A percentile compares a stretch with the other conserved stretches of the same genome.
These are phyloP conservation scores for Sherardia arvensis DNA, from an alignment of 257 asterid species.

Conservation along the genomic window DNA sequence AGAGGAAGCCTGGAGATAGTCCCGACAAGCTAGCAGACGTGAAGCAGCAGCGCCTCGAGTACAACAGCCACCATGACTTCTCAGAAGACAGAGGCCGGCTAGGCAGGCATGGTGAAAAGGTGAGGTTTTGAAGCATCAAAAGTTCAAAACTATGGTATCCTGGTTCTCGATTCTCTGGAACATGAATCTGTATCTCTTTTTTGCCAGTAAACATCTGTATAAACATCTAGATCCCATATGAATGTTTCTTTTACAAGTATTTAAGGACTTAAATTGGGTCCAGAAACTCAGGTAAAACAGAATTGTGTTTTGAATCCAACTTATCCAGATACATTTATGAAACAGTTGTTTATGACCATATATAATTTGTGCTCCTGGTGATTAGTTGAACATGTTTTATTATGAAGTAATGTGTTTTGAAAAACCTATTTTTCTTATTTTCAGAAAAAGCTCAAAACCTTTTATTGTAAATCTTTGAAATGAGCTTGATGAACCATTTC, in stretches of 20 bases:
- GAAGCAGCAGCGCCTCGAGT: slow-evolving; percentile 31
- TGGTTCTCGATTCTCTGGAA: background rate
- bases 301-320: background rate
- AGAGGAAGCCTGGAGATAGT: slow-evolving; percentile 53
- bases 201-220: background rate
- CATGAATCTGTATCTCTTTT: background rate
- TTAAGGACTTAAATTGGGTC: slow-evolving; percentile 10
- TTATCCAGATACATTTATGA: background rate
- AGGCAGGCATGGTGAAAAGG: slow-evolving; percentile 44
- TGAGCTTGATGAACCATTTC: too few relatives aligned
- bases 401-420: too few relatives aligned
- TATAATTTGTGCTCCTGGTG: background rate
- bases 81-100: slow-evolving; percentile 46
- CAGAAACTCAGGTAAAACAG: background rate
- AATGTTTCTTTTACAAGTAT: slow-evolving; percentile 2
- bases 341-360: background rate
- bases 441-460: too few relatives aligned
- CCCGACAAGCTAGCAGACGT: slow-evolving; percentile 45
- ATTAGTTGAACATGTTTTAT: too few relatives aligned
- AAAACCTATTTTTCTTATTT: too few relatives aligned
- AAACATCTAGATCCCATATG: slow-evolving; percentile 2
- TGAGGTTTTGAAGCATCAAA: background rate
- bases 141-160: too few relatives aligned
- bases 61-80: slow-evolving; percentile 23
- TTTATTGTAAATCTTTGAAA: too few relatives aligned